Evolutionary conservation across 176 grass and related monocot species (phyloP).

Genomic region (Aegilops bicornis): DNA sequence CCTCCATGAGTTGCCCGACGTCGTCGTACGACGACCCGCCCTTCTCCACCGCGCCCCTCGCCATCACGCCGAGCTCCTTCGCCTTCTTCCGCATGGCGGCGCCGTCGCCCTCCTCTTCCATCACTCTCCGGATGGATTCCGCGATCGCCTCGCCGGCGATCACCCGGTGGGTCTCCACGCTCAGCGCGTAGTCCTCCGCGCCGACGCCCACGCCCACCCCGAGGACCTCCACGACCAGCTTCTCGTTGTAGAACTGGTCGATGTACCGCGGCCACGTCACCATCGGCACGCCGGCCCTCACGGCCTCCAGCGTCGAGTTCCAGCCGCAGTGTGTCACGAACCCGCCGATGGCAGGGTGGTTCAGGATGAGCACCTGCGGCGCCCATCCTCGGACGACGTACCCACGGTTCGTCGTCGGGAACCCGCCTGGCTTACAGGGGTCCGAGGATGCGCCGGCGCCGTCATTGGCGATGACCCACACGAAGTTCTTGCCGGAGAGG

Average conservation of each 20-base stretch:
- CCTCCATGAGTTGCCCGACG: not conserved
- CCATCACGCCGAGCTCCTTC: not conserved
- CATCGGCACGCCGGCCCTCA: slow-evolving; percentile 62
- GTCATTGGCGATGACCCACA: too few relatives aligned
- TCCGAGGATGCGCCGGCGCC: too few relatives aligned
- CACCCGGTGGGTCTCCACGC: not conserved
- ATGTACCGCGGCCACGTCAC: slow-evolving; percentile 66
- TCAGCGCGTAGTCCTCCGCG: too few relatives aligned
- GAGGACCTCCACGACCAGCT: slow-evolving; percentile 47
- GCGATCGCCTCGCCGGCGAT: not conserved
- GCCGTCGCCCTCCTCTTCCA: not conserved
- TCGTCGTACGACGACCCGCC: not conserved
- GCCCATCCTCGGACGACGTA: not conserved
- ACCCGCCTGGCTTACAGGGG: too few relatives aligned
- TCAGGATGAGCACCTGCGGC: slow-evolving; percentile 58
- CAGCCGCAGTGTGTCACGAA: slow-evolving; percentile 83
- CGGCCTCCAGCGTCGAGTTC: slow-evolving; percentile 67
- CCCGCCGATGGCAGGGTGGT: slow-evolving; percentile 40
- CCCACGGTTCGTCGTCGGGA: too few relatives aligned
- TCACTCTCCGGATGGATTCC: not conserved
- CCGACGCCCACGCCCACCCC: too few relatives aligned
- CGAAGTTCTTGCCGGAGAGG: too few relatives aligned
- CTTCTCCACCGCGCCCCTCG: not conserved
- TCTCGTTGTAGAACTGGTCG: slow-evolving; percentile 85
- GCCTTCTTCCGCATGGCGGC: not conserved